Evolutionary conservation across 2,329 filamentous ascomycete species (phyloP), one percentile per base, ranked within the genome.

Genomic region (Aureobasidium sp.): DNA sequence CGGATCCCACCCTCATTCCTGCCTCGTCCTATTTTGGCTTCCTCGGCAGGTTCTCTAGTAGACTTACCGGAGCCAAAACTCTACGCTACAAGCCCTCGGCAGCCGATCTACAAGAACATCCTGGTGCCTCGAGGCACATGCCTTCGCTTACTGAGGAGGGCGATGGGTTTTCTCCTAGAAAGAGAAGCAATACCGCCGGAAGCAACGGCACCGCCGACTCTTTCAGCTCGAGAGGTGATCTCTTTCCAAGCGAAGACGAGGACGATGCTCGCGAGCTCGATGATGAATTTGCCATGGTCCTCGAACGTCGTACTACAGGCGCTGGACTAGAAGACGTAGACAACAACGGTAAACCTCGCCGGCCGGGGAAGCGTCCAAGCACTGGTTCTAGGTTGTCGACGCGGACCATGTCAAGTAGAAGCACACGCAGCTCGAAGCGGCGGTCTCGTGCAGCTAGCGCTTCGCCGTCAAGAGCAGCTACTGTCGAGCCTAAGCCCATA

Each of bases 261-360:
- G 92, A 96, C 72, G 93, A 97, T 74, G 93, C 93, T 0, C 85
- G 96, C n/a, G 90, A 91, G 14, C 77, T 97, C 20, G 90, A 93
- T 68, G 93, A 97, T 71, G 92, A 97, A 70, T 95, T 97, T 68
- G 90, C 91, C 2, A 87, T 96, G 72, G 85, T 87, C 3, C 80
- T 97, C 64, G 87, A 91, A 64, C 84, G 88, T 58, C 85, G 88
- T 34, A 66, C 67, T 3, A 83, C 82, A n/a, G 84, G 82, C 1
- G 77, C 76, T 3, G 72, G 78, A 34, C 78, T 77, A 45, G 78
- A 78, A 17, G 91, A 94, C 62, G 88, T 91, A 69, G 82, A 83
- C 49, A 87, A 87, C 67, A 91, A 88, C 68, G 84, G 82, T 49
- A 88, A 82, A 65, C 15, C 55, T 9, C 85, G 76, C 11, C 67